Evolutionary conservation across 805 yeast genomes (phyloP).

Genomic region (Ogataea glucozyma): DNA sequence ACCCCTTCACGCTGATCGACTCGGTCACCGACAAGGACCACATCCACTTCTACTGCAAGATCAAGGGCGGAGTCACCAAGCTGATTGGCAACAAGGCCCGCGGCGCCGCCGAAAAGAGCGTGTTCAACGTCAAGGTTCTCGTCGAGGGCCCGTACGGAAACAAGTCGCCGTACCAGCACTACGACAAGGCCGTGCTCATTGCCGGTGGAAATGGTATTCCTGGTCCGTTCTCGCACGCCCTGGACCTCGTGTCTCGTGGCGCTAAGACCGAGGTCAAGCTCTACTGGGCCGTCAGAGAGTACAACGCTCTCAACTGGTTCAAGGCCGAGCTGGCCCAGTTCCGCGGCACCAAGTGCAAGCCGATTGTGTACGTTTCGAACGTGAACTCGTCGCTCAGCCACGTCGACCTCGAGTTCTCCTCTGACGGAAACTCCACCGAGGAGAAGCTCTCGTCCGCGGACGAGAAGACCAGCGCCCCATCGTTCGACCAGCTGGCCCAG

Average conservation of each 20-base stretch:
- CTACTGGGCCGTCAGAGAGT: constrained; percentile 64
- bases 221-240: constrained; percentile 49
- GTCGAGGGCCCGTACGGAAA: constrained; percentile 79
- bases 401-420: constrained; percentile 12
- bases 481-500: constrained; percentile 24
- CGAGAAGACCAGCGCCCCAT: constrained; percentile 12
- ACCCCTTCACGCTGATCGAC: constrained; percentile 58
- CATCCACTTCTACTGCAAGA: constrained; percentile 47
- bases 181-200: constrained; percentile 55
- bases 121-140: constrained; percentile 36
- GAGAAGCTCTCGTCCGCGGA: constrained; percentile 18
- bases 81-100: constrained; percentile 36
- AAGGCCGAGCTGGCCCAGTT: constrained; percentile 42
- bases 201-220: constrained; percentile 82
- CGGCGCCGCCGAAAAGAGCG: constrained; percentile 29
- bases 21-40: constrained; percentile 36
- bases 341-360: constrained; percentile 36
- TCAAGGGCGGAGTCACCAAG: constrained; percentile 60
- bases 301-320: constrained; percentile 52
- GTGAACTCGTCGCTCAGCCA: constrained; percentile 24
- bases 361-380: constrained; percentile 45
- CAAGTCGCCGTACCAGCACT: constrained; percentile 48
- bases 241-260: constrained; percentile 32
- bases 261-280: constrained; percentile 44
- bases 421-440: constrained; percentile 12